Conservation (phyloP, 1,139 yeast species). For the Wickerhamomyces sp. region DNA sequence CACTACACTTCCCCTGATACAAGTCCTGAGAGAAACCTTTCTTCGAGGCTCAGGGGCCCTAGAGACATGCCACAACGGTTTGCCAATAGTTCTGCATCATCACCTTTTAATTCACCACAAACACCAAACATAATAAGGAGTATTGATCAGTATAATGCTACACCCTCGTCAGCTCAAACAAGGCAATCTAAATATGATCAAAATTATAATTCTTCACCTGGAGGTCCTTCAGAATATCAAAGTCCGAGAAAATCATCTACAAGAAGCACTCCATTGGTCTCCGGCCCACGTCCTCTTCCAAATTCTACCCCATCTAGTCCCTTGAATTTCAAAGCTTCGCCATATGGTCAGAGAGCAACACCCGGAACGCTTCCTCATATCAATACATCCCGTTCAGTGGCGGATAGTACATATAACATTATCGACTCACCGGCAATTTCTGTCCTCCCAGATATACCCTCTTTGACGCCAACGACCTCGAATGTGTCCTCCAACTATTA, state of each 20-base stretch:
- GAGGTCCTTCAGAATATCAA: not conserved
- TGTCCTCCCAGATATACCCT: slow-evolving; percentile 20
- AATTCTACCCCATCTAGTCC: slow-evolving; percentile 4
- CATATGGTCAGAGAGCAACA: slow-evolving; percentile 8
- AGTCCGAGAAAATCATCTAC: not conserved
- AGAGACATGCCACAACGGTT: slow-evolving; percentile 16
- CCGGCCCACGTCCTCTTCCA: slow-evolving; percentile 12
- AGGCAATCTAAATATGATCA: slow-evolving; percentile 5
- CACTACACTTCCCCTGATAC: slow-evolving; percentile 1
- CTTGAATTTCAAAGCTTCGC: not conserved
- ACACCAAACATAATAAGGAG: not conserved
- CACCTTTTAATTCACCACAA: slow-evolving; percentile 1
- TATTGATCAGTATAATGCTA: not conserved
- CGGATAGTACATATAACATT: slow-evolving; percentile 3
- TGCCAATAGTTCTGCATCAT: slow-evolving; percentile 10
- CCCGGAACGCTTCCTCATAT: slow-evolving; percentile 2
- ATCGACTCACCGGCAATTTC: slow-evolving; percentile 17
- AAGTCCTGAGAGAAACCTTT: slow-evolving; percentile 3
- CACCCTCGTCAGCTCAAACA: slow-evolving; percentile 3
- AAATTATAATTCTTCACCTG: slow-evolving; percentile 6
- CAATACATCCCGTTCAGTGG: not conserved
- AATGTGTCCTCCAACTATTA: not conserved
- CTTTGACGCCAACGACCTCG: slow-evolving; percentile 7
- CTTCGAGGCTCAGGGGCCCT: slow-evolving; percentile 16
- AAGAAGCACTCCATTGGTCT: not conserved